A percentile compares a stretch with the other conserved stretches of the same genome.
These are phyloP conservation scores for Karstenula rhodostoma DNA, from an alignment of 2,329 filamentous ascomycete genomes.

Conservation along the genomic window DNA sequence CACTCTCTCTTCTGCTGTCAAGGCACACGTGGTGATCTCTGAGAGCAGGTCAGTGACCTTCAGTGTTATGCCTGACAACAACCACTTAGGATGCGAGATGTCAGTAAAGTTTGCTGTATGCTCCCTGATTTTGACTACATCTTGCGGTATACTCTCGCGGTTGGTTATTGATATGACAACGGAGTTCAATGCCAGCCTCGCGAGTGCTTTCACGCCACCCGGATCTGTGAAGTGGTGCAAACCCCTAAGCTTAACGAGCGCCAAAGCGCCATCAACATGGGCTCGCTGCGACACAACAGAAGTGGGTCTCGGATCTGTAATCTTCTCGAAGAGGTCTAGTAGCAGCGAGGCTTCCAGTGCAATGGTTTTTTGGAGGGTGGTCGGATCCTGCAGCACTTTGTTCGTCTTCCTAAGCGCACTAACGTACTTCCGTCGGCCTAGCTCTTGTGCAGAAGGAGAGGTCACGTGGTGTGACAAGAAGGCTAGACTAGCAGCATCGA, in stretches of 20 bases:
- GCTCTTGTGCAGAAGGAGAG: conserved; percentile 25
- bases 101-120: conserved; percentile 34
- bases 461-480: conserved; percentile 33
- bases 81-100: conserved; percentile 41
- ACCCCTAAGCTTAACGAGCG: conserved; percentile 33
- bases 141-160: conserved; percentile 26
- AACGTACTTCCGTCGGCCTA: conserved; percentile 34
- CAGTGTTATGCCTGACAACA: conserved; percentile 35
- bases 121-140: conserved; percentile 29
- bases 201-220: conserved; percentile 25
- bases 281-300: conserved; percentile 22
- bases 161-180: conserved; percentile 40
- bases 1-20: conserved; percentile 27
- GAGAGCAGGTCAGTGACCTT: conserved; percentile 34
- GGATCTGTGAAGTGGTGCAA: conserved; percentile 25
- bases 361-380: conserved; percentile 21
- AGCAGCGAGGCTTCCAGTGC: conserved; percentile 34
- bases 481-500: conserved; percentile 40
- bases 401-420: conserved; percentile 33
- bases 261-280: conserved; percentile 36
- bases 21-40: conserved; percentile 19
- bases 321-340: conserved; percentile 39
- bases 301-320: conserved; percentile 23
- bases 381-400: conserved; percentile 24
- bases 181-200: conserved; percentile 35